These are phyloP conservation scores for Curvularia sp. DNA, from an alignment of 2,329 filamentous ascomycete genomes.

Conservation along the genomic window DNA sequence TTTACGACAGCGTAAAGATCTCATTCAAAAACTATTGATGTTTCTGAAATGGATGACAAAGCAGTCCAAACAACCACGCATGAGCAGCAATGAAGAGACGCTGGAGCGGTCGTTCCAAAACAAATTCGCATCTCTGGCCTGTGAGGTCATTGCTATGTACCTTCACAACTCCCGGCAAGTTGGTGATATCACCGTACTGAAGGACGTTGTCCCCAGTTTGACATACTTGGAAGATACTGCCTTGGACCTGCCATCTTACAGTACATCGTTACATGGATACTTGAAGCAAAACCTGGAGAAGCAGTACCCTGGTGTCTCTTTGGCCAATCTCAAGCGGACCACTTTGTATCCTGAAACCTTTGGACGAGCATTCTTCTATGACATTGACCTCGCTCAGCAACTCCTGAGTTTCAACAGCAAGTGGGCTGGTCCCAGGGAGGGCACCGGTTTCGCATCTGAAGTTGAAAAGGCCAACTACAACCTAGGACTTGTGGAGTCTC, in stretches of 20 bases:
- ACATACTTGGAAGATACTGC: conserved; percentile 82
- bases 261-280: conserved; percentile 83
- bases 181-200: conserved; percentile 71
- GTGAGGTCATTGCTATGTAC: conserved; percentile 89
- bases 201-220: conserved; percentile 74
- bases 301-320: conserved; percentile 74
- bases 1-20: conserved; percentile 73
- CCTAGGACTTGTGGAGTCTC: conserved; percentile 87
- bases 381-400: conserved; percentile 74
- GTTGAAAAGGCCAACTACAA: conserved; percentile 89
- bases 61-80: conserved; percentile 34
- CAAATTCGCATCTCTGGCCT: conserved; percentile 76
- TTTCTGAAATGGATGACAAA: conserved; percentile 64
- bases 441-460: conserved; percentile 80
- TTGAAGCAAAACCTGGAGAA: conserved; percentile 83
- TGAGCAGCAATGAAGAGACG: conserved; percentile 30
- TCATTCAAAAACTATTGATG: conserved; percentile 73
- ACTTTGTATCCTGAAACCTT: conserved; percentile 69
- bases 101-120: conserved; percentile 51
- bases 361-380: conserved; percentile 83
- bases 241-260: conserved; percentile 81
- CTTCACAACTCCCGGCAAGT: conserved; percentile 84
- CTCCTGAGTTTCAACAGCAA: conserved; percentile 78
- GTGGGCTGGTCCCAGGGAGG: conserved; percentile 66
- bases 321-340: conserved; percentile 83